phyloP scores from a whole-genome alignment of 2,329 filamentous ascomycete species.

The Helminthosporium solani region DNA sequence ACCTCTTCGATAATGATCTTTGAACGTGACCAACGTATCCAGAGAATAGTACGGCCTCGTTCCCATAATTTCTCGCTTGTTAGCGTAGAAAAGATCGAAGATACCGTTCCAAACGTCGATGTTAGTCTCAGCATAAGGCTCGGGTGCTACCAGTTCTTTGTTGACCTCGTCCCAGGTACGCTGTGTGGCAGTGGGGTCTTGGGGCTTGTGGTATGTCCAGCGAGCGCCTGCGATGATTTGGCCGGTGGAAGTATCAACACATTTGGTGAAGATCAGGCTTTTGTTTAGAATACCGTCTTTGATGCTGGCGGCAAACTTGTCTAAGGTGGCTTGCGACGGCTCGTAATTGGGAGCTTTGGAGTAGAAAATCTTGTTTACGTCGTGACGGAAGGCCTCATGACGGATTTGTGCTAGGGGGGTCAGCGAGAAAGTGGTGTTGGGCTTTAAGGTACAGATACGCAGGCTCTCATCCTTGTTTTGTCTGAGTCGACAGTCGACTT shows the following conservation, averaged over 20 bases:
- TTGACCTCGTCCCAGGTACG: slow-evolving; percentile 34
- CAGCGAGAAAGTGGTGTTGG: background rate
- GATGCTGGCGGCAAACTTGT: slow-evolving; percentile 22
- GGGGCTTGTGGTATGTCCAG: slow-evolving; percentile 1
- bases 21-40: slow-evolving; percentile 34
- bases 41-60: slow-evolving; percentile 28
- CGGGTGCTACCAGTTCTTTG: slow-evolving; percentile 15
- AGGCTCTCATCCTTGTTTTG: too few species aligned
- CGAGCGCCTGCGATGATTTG: slow-evolving; percentile 3
- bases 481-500: too few species aligned
- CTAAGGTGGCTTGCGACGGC: slow-evolving; percentile 28
- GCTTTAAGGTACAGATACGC: too few species aligned
- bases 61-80: slow-evolving; percentile 28
- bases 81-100: slow-evolving; percentile 21
- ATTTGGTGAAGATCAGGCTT: slow-evolving; percentile 31
- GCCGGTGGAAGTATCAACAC: slow-evolving; percentile 24
- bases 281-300: slow-evolving; percentile 25
- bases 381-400: slow-evolving; percentile 30
- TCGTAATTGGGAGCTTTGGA: slow-evolving; percentile 18
- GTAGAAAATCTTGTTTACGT: slow-evolving; percentile 40
- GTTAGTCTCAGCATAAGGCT: slow-evolving; percentile 34
- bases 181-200: background rate
- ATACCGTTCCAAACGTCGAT: slow-evolving; percentile 22
- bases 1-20: slow-evolving; percentile 32
- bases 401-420: slow-evolving; percentile 22